phyloP scores from a whole-genome alignment of 164 flowering plant genomes.

The Warburgia ugandensis region DNA sequence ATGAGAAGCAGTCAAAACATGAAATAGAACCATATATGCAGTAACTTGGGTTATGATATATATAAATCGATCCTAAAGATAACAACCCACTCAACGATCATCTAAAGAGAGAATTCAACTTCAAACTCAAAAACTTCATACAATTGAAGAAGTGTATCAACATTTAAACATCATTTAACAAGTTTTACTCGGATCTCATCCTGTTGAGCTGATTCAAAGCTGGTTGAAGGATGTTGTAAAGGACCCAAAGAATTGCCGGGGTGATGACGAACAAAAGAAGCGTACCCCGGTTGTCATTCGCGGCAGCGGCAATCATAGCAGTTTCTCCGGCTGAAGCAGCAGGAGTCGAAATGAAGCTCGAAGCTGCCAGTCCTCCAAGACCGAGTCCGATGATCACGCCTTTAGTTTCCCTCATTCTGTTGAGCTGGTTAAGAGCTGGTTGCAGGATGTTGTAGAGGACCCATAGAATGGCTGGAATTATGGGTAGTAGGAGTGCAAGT shows the following conservation, averaged over 20 bases:
- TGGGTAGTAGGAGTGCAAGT: slow-evolving; percentile 58
- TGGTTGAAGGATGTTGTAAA: slow-evolving; percentile 65
- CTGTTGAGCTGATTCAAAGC: slow-evolving; percentile 87
- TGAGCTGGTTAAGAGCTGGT: slow-evolving; percentile 81
- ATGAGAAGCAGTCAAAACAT: too few species aligned
- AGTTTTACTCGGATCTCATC: slow-evolving; percentile 54
- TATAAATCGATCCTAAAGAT: too few species aligned
- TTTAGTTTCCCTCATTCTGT: slow-evolving; percentile 50
- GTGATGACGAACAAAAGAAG: slow-evolving; percentile 54
- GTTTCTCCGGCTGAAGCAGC: slow-evolving; percentile 48
- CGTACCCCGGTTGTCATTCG: slow-evolving; percentile 47
- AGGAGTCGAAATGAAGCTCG: slow-evolving; percentile 35
- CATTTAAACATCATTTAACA: too few species aligned
- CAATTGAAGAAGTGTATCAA: too few species aligned
- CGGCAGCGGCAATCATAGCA: slow-evolving; percentile 42
- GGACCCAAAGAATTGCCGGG: slow-evolving; percentile 72
- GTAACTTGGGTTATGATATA: too few species aligned
- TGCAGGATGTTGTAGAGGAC: slow-evolving; percentile 80
- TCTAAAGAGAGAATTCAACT: too few species aligned
- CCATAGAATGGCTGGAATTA: slow-evolving; percentile 83
- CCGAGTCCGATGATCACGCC: slow-evolving; percentile 68
- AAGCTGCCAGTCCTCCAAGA: slow-evolving; percentile 51
- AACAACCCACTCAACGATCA: too few species aligned
- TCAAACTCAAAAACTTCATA: too few species aligned
- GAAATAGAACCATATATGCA: too few species aligned